These are phyloP conservation scores for Paecilomyces fulvus DNA, from an alignment of 2,329 filamentous ascomycete species.

Conservation along the genomic window DNA sequence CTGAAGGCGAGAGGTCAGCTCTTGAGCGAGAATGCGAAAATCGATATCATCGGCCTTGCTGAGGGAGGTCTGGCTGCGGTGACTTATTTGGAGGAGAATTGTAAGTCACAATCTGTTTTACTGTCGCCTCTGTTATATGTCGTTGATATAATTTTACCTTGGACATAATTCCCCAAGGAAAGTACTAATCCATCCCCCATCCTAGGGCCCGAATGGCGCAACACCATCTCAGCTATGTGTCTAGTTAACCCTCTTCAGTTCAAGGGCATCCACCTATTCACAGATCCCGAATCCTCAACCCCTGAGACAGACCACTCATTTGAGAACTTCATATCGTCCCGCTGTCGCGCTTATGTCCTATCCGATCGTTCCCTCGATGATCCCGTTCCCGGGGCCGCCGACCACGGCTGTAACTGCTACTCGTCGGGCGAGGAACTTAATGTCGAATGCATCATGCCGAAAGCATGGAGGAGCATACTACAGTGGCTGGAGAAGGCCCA, in stretches of 20 bases:
- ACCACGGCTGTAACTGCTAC: slow-evolving; percentile 59
- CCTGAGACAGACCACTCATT: slow-evolving; percentile 13
- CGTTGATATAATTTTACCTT: neutral
- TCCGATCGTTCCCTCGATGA: slow-evolving; percentile 45
- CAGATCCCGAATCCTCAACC: slow-evolving; percentile 1
- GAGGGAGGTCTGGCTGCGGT: slow-evolving; percentile 54
- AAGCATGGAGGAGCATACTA: slow-evolving; percentile 46
- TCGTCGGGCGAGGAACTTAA: slow-evolving; percentile 55
- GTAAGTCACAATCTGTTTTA: slow-evolving; percentile 29
- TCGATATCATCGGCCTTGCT: slow-evolving; percentile 66
- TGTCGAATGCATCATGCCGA: slow-evolving; percentile 55
- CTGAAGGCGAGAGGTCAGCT: slow-evolving; percentile 37
- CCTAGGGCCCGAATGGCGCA: slow-evolving; percentile 32
- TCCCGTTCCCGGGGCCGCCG: slow-evolving; percentile 46
- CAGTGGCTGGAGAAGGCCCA: slow-evolving; percentile 55
- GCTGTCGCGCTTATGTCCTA: slow-evolving; percentile 54
- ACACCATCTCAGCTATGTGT: slow-evolving; percentile 32
- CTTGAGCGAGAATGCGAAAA: slow-evolving; percentile 40
- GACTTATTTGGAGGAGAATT: slow-evolving; percentile 49
- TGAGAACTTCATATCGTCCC: slow-evolving; percentile 37
- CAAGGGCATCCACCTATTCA: slow-evolving; percentile 17
- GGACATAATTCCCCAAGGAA: slow-evolving; percentile 12
- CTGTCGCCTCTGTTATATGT: neutral
- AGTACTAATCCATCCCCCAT: neutral
- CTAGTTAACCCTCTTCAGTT: slow-evolving; percentile 31